Conservation (phyloP, 306 rosid species). For the Cucumis cinereus region DNA sequence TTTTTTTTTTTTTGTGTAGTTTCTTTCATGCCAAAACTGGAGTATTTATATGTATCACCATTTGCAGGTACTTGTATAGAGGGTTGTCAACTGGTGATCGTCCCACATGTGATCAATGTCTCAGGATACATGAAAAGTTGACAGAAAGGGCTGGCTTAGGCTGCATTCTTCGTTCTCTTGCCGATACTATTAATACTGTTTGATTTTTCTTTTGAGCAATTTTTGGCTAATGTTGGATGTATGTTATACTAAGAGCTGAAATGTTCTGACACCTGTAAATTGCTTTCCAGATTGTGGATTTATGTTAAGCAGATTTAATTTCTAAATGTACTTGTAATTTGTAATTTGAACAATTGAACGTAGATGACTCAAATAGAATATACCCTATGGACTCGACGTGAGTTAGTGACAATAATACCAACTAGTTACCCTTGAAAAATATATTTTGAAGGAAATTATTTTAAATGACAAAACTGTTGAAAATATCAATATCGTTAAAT, state of each 20-base stretch:
- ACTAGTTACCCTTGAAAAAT: too few species aligned
- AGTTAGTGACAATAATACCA: too few species aligned
- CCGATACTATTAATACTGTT: conserved; percentile 80
- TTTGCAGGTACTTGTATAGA: conserved; percentile 72
- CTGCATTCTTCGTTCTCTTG: conserved; percentile 77
- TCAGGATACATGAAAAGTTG: conserved; percentile 78
- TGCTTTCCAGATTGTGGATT: not conserved
- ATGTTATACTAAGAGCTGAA: not conserved
- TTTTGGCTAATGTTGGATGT: not conserved
- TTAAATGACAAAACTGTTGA: too few species aligned
- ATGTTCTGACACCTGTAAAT: not conserved
- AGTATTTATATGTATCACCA: not conserved
- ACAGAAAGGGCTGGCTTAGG: conserved; percentile 91
- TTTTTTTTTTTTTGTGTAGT: too few species aligned
- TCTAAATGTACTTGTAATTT: too few species aligned
- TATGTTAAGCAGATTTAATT: not conserved
- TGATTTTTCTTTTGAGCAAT: conserved; percentile 14
- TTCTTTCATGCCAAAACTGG: not conserved
- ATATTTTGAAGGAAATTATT: too few species aligned
- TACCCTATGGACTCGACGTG: too few species aligned
- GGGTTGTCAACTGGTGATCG: conserved; percentile 96
- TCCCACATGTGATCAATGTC: conserved; percentile 89
- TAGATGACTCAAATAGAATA: too few species aligned
- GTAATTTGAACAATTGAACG: too few species aligned
- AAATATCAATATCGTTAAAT: too few species aligned